Evolutionary conservation across 108 stramenopile species (phyloP), one percentile per base, ranked within the genome.

Genomic region (Chaetoceros tenuissimus): DNA sequence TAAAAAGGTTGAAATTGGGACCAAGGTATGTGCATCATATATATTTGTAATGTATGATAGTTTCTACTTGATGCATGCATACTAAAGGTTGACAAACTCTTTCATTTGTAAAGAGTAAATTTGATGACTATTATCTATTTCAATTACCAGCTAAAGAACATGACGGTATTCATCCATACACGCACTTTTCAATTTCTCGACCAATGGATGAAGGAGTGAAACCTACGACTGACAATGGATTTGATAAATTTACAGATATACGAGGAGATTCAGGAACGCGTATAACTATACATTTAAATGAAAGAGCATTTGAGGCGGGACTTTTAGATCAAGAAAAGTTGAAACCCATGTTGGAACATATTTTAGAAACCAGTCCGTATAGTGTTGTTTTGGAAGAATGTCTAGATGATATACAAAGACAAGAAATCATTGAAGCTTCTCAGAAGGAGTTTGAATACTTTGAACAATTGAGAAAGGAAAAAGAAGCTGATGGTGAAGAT

Each of bases 121-220:
- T 59, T 68, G 74, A 76, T 53, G 74, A 76, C 44, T 76, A 67
- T 25, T 76, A 76, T 55, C 66, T 66, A 25, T 71, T 67, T 50
- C 47, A 67, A 43, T 24, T 71, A 8, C 1, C 31, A 50, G 54
- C 46, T 20, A 23, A 57, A 31, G 28, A 34, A 30, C 24, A 13
- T 45, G 7, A 26, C 40, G 18, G 51, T 17, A 2, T 20, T 2
- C 1, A 52, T 26, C 31, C 40, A 17, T 64, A 55, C 43, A 43
- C 67, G 7, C 10, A 70, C 28, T 76, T 76, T 51, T 26, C 20
- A 16, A 55, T 76, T 29, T 53, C 40, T 28, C 69, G 74, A 23
- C 74, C 74, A 2, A 40, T 62, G 51, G 57, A 44, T 1, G 74
- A 76, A 46, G 74, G 74, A 3, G 46, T 19, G 3, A 22, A 40